phyloP scores from a whole-genome alignment of 2,329 filamentous ascomycete species.

The Leptographium wingfieldii region DNA sequence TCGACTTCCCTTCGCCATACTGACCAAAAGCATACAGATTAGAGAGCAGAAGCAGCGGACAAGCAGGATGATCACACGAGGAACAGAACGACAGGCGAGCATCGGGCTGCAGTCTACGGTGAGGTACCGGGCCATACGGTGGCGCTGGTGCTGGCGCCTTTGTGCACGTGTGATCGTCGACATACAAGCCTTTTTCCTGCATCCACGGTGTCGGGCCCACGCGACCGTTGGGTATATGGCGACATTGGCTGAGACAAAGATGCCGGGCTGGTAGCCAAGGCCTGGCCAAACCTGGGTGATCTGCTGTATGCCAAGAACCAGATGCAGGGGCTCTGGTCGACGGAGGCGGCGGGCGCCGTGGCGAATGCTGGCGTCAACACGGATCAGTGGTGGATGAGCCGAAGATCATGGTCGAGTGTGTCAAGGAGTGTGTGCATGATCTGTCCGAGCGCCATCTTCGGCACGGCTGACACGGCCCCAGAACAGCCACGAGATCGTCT shows the following conservation, averaged over 20 bases:
- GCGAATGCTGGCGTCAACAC: constrained; percentile 42
- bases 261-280: constrained; percentile 26
- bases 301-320: constrained; percentile 43
- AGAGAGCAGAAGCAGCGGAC: too few species aligned
- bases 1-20: too few species aligned
- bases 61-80: neutral
- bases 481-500: constrained; percentile 14
- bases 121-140: neutral
- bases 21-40: too few species aligned
- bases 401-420: constrained; percentile 23
- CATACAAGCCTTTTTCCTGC: constrained; percentile 45
- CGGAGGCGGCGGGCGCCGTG: constrained; percentile 27
- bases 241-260: constrained; percentile 26
- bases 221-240: constrained; percentile 23
- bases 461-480: neutral
- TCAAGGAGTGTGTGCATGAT: too few species aligned
- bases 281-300: constrained; percentile 24
- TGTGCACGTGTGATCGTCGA: constrained; percentile 24
- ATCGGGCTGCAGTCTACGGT: constrained; percentile 1
- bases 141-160: constrained; percentile 36
- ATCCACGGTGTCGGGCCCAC: constrained; percentile 25
- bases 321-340: constrained; percentile 43
- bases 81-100: neutral
- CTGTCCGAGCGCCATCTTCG: neutral
- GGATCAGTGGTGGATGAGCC: constrained; percentile 41